Evolutionary conservation across 805 yeast species (phyloP), one percentile per base, ranked within the genome.

Genomic region (Candida germanica): DNA sequence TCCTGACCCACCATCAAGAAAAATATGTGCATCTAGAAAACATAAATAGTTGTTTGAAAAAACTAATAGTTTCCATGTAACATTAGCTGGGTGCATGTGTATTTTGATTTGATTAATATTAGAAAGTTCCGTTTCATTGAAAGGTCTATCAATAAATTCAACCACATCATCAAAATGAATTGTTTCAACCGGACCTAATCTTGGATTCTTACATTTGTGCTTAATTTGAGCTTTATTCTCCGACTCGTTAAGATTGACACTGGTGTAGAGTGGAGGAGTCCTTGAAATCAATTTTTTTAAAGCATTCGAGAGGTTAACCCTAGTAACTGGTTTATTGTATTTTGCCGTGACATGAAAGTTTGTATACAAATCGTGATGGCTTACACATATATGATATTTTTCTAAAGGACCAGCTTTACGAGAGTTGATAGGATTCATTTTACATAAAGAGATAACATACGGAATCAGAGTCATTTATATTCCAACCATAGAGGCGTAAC

Each of bases 1-100:
- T 2, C 61, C 64, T 11, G 64, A 49, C 11, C 49, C 49, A 3
- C 69, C 71, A 43, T 65, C 70, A 27, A 56, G 53, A 8, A 59
- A 38, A 3, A 52, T 18, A 37, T 56, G 69, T 17, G 61, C 60
- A 36, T 53, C 56, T 16, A 32, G 33, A 24, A 63, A 49, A 8
- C 54, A 29, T 6, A 56, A 7, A 33, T 53, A 47, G 29, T 48
- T 32, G 26, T 31, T 48, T 47, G 21, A 37, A 35, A 16, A 58
- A 39, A 26, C 40, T 8, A 43, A n/a, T 3, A 55, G 30, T 32
- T 39, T 46, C 62, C 62, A 58, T 3, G 51, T 31, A 4, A 60
- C 58, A 5, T 38, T 22, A 17, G 5, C 17, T 4, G 20, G 19
- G 10, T 12, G 16, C 2, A 33, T 27, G 20, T 30, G 39, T 35